Evolutionary conservation across 73 alveolate species (phyloP), one percentile per base, ranked within the genome.

Genomic region (Symbiodinium pilosum): DNA sequence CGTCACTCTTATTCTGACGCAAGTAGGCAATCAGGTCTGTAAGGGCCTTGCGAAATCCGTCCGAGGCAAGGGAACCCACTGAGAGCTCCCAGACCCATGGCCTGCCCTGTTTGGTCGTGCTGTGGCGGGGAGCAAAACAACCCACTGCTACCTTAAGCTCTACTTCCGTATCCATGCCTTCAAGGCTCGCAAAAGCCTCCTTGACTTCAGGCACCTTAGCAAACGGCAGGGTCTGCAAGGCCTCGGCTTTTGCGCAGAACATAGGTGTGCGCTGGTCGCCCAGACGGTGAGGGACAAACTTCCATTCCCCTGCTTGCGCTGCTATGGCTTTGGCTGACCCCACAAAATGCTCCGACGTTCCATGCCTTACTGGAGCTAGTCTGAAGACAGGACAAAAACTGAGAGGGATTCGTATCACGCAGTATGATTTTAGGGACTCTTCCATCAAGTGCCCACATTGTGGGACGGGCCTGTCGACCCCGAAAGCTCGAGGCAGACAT

Each of bases 41-140:
- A 20, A 42, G 43, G 43, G 51, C 34, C 77, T 43, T 51, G 30
- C 75, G 44, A 32, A 44, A 85, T 30, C 11, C 40, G n/a, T 85
- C 81, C 12, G 32, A 28, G 0, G 44, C 32, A 14, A 43, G 21
- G 2, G 77, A 12, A 34, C 47, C 36, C 28, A 85, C 47, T 7
- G 93, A 21, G 39, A 86, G 71, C 93, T 86, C 93, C 81, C 81
- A 86, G 38, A 86, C 93, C 93, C 84, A 86, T 20, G 93, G 83
- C 2, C 93, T n/a, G 12, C 93, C 83, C 1, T 9, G 38, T 28
- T 2, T 86, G 11, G 83, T 77, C 0, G 69, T 43, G 24, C 83
- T 28, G 36, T 11, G 21, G 81, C 83, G 81, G 51, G 83, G 93
- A 0, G 4, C 51, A 34, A 86, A 86, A 16, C 47, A 32, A 0